Evolutionary conservation across 1,284 basidiomycete species (phyloP).

Genomic region (Malassezia cuniculi): DNA sequence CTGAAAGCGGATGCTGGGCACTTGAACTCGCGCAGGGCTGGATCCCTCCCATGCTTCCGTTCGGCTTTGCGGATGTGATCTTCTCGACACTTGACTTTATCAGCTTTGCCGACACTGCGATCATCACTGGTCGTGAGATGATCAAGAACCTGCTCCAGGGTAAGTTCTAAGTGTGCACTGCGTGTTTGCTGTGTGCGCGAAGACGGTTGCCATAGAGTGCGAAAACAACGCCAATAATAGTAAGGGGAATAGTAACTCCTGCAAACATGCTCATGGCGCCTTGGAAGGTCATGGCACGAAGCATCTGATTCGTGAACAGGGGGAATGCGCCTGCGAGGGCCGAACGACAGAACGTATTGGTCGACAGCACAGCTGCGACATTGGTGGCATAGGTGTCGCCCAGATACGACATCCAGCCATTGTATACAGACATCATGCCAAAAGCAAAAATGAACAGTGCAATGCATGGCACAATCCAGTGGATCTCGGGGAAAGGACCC

Average conservation of each 20-base stretch:
- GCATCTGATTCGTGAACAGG: conserved; percentile 16
- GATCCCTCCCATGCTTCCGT: conserved; percentile 55
- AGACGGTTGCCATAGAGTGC: conserved; percentile 9
- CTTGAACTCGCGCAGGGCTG: conserved; percentile 69
- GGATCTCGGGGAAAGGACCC: conserved; percentile 11
- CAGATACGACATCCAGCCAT: conserved; percentile 17
- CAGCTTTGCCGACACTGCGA: conserved; percentile 65
- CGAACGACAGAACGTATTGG: conserved; percentile 13
- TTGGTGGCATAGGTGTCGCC: conserved; percentile 14
- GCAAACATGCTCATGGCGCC: conserved; percentile 17
- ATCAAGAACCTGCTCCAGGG: conserved; percentile 28
- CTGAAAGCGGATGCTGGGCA: conserved; percentile 74
- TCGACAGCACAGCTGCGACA: conserved; percentile 13
- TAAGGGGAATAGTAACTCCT: conserved; percentile 13
- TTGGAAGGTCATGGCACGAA: conserved; percentile 16
- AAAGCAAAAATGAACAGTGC: conserved; percentile 12
- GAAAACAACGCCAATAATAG: conserved; percentile 7
- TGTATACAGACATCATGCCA: conserved; percentile 18
- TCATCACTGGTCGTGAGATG: conserved; percentile 55
- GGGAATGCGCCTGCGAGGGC: conserved; percentile 17
- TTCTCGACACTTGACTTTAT: conserved; percentile 77
- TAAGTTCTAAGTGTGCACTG: conserved; percentile 7
- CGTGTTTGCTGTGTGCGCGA: conserved; percentile 9
- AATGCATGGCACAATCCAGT: conserved; percentile 16
- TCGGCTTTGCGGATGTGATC: conserved; percentile 74